Percentiles rank a stretch among this genome's conserved stretches.
phyloP scores from a whole-genome alignment of 805 yeast species.

The Blastobotrys attinorum region DNA sequence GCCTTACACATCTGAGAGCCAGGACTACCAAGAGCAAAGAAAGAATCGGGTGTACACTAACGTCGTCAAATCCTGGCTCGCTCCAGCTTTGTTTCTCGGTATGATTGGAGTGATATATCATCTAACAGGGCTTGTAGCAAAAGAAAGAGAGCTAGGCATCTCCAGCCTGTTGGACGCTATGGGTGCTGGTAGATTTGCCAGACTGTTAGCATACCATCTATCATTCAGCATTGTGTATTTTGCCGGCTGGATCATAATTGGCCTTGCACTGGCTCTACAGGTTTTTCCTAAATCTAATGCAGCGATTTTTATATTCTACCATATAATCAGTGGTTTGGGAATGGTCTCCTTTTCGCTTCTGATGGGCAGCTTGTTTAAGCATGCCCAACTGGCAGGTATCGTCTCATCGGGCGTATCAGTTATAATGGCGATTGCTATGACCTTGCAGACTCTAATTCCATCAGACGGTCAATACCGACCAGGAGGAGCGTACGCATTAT shows the following conservation, averaged over 20 bases:
- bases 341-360: slow-evolving; percentile 27
- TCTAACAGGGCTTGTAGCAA: slow-evolving; percentile 27
- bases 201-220: slow-evolving; percentile 24
- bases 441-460: slow-evolving; percentile 24
- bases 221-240: slow-evolving; percentile 26
- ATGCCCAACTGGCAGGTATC: slow-evolving; percentile 29
- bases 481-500: slow-evolving; percentile 24
- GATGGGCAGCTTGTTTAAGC: slow-evolving; percentile 24
- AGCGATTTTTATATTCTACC: slow-evolving; percentile 25
- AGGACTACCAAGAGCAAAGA: slow-evolving; percentile 20
- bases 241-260: slow-evolving; percentile 29
- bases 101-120: slow-evolving; percentile 32
- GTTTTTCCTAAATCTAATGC: slow-evolving; percentile 22
- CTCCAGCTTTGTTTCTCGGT: slow-evolving; percentile 29
- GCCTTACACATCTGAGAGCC: slow-evolving; percentile 26
- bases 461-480: slow-evolving; percentile 18
- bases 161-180: slow-evolving; percentile 25
- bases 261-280: slow-evolving; percentile 18
- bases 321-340: slow-evolving; percentile 26
- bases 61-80: slow-evolving; percentile 23
- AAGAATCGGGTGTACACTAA: slow-evolving; percentile 23
- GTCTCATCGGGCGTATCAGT: slow-evolving; percentile 26
- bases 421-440: slow-evolving; percentile 26
- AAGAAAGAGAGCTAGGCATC: slow-evolving; percentile 28
- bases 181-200: slow-evolving; percentile 24